A percentile compares a stretch with the other conserved stretches of the same genome.
phyloP scores from a whole-genome alignment of 1,139 yeast species.

The Groenewaldozyma sp. region DNA sequence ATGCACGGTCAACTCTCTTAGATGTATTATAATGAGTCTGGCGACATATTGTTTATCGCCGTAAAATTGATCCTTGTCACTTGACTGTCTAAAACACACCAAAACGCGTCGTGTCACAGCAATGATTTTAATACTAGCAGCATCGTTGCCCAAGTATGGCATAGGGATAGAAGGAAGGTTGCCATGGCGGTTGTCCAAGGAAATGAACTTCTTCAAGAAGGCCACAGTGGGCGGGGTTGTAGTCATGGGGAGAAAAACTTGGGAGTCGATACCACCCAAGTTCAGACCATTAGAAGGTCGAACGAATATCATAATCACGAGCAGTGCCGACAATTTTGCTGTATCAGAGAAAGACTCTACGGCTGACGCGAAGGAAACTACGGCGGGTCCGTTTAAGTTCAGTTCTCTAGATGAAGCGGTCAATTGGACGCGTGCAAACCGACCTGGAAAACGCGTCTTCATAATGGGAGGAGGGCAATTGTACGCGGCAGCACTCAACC shows the following conservation, averaged over 20 bases:
- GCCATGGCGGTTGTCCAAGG: slow-evolving; percentile 84
- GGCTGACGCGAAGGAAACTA: slow-evolving; percentile 24
- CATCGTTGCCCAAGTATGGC: slow-evolving; percentile 68
- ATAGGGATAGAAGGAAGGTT: slow-evolving; percentile 74
- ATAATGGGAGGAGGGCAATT: slow-evolving; percentile 93
- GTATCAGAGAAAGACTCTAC: slow-evolving; percentile 35
- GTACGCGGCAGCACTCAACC: slow-evolving; percentile 48
- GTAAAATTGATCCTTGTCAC: too few species aligned
- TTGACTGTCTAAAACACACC: too few species aligned
- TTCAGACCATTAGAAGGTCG: slow-evolving; percentile 79
- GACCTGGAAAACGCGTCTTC: slow-evolving; percentile 38
- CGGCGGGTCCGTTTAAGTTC: too few species aligned
- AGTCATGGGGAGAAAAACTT: slow-evolving; percentile 92
- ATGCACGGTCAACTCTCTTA: too few species aligned
- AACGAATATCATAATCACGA: slow-evolving; percentile 62
- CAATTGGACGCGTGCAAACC: slow-evolving; percentile 3
- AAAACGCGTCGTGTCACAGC: too few species aligned
- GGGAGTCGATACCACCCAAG: slow-evolving; percentile 83
- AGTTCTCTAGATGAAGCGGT: slow-evolving; percentile 7
- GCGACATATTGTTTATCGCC: too few species aligned
- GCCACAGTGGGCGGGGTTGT: slow-evolving; percentile 75
- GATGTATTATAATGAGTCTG: too few species aligned
- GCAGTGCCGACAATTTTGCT: background rate
- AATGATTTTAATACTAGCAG: slow-evolving; percentile 57
- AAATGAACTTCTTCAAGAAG: slow-evolving; percentile 74